Percentiles rank a stretch among this genome's conserved stretches.
Evolutionary conservation across 441 rosid genomes (phyloP).

Genomic region (Viola pubescens): DNA sequence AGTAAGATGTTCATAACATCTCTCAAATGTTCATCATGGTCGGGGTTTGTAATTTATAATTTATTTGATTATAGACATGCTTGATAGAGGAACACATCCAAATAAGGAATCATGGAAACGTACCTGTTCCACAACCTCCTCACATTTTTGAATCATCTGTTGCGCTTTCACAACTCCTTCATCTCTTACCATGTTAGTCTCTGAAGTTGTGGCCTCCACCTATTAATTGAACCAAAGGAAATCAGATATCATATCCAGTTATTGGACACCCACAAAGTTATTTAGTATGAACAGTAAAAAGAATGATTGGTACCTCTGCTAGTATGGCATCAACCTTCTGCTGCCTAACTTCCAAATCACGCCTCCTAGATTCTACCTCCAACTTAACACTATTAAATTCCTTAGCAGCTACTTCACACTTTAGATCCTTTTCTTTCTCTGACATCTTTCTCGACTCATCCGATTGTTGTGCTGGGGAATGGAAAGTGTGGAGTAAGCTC

Average conservation of each 20-base stretch:
- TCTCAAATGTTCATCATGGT: background rate
- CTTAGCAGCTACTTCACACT: slow-evolving; percentile 42
- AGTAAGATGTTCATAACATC: background rate
- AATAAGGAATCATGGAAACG: background rate
- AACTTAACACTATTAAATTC: slow-evolving; percentile 37
- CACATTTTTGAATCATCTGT: slow-evolving; percentile 39
- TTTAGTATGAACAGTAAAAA: background rate
- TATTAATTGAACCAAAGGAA: slow-evolving; percentile 23
- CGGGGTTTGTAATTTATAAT: background rate
- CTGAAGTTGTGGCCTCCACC: slow-evolving; percentile 59
- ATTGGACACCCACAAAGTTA: background rate
- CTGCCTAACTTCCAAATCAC: slow-evolving; percentile 61
- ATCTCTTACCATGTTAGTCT: slow-evolving; percentile 47
- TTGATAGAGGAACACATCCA: background rate
- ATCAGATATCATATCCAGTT: slow-evolving; percentile 8
- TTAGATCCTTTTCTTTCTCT: slow-evolving; percentile 53
- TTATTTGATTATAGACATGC: background rate
- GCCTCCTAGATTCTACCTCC: slow-evolving; percentile 55
- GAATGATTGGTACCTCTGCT: slow-evolving; percentile 39
- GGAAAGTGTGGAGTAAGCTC: slow-evolving; percentile 5
- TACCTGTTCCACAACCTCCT: slow-evolving; percentile 68
- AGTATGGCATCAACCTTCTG: slow-evolving; percentile 57
- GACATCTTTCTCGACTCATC: slow-evolving; percentile 38
- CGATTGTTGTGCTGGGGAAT: slow-evolving; percentile 47
- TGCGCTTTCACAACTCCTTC: slow-evolving; percentile 51